Evolutionary conservation across 352 stramenopile species (phyloP).

Genomic region (Pythium utonaiense): DNA sequence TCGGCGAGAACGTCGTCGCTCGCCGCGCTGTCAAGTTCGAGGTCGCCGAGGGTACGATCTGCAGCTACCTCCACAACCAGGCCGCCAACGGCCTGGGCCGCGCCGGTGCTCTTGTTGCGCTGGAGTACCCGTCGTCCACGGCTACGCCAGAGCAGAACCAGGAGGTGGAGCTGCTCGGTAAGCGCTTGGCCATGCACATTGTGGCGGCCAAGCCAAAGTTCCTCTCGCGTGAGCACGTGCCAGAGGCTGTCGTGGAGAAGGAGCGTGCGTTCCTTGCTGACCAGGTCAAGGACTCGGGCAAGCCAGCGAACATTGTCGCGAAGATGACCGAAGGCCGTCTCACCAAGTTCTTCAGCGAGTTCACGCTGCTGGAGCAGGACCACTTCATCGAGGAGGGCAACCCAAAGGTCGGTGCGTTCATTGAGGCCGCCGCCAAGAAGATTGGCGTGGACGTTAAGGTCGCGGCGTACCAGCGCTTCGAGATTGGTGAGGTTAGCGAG

Average conservation of each 20-base stretch:
- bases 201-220: slow-evolving; percentile 92
- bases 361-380: slow-evolving; percentile 91
- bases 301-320: slow-evolving; percentile 90
- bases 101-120: slow-evolving; percentile 87
- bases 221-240: slow-evolving; percentile 84
- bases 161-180: slow-evolving; percentile 75
- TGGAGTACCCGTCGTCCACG: slow-evolving; percentile 65
- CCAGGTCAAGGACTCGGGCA: slow-evolving; percentile 86
- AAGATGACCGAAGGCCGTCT: slow-evolving; percentile 94
- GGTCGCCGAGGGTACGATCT: slow-evolving; percentile 66
- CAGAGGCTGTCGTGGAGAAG: slow-evolving; percentile 82
- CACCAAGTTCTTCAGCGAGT: slow-evolving; percentile 92
- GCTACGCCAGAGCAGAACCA: slow-evolving; percentile 44
- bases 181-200: slow-evolving; percentile 95
- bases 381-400: slow-evolving; percentile 94
- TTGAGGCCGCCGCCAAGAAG: slow-evolving; percentile 60
- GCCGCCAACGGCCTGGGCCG: slow-evolving; percentile 60
- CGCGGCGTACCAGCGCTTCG: slow-evolving; percentile 69
- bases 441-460: slow-evolving; percentile 63
- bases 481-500: slow-evolving; percentile 66
- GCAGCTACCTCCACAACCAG: slow-evolving; percentile 86
- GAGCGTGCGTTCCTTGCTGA: slow-evolving; percentile 89
- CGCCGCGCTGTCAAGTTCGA: slow-evolving; percentile 68
- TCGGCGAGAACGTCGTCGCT: slow-evolving; percentile 86
- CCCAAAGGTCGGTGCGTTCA: slow-evolving; percentile 80